Evolutionary conservation across 2,329 filamentous ascomycete genomes (phyloP).

Genomic region (Claviceps fusiformis): DNA sequence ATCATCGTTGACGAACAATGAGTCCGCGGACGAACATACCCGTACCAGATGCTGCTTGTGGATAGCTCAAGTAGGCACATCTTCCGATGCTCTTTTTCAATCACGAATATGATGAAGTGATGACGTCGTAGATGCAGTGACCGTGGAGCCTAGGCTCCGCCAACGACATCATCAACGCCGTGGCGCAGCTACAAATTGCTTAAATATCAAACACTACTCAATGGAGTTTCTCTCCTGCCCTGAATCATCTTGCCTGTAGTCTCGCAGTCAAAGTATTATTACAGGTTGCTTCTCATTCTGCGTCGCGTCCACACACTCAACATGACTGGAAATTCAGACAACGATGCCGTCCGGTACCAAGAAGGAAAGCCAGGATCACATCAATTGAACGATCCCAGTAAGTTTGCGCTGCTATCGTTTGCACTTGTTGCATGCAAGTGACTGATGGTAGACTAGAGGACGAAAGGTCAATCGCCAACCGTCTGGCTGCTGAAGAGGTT

Average conservation of each 20-base stretch:
- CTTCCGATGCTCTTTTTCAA: not conserved
- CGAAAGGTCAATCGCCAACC: slow-evolving; percentile 58
- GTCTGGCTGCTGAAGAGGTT: slow-evolving; percentile 49
- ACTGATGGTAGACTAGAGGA: slow-evolving; percentile 38
- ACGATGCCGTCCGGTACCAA: slow-evolving; percentile 43
- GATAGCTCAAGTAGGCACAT: not conserved
- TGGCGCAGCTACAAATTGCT: not conserved
- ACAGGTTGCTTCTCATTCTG: too few species aligned
- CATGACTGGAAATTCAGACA: slow-evolving; percentile 41
- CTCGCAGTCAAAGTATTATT: not conserved
- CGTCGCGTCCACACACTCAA: slow-evolving; percentile 2
- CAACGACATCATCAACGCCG: not conserved
- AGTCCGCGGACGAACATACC: not conserved
- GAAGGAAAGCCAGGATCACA: slow-evolving; percentile 63
- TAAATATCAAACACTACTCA: not conserved
- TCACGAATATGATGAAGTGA: slow-evolving; percentile 4
- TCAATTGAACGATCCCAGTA: slow-evolving; percentile 58
- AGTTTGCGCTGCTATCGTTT: slow-evolving; percentile 8
- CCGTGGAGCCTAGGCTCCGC: slow-evolving; percentile 12
- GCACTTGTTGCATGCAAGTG: too few species aligned
- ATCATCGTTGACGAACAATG: not conserved
- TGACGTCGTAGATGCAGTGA: slow-evolving; percentile 18
- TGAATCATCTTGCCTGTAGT: not conserved
- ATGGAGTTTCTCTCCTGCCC: not conserved
- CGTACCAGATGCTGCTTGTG: not conserved